Evolutionary conservation across 345 rosid genomes (phyloP).

Genomic region (Eucalyptus sp.): DNA sequence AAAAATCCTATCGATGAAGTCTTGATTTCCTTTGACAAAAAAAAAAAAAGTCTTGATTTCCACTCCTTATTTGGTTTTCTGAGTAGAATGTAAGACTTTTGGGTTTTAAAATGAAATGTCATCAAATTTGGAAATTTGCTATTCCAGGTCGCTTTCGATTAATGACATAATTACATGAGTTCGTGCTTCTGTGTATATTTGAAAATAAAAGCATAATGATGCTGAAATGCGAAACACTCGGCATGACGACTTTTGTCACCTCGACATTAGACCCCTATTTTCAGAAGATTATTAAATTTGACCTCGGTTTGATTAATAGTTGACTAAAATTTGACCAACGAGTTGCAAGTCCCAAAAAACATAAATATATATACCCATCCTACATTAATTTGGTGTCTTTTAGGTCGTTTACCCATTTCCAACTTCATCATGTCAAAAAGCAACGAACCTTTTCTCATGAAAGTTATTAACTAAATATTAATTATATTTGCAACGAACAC

Average conservation of each 20-base stretch:
- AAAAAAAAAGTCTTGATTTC: too few relatives aligned
- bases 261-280: neutral
- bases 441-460: neutral
- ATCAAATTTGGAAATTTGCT: too few relatives aligned
- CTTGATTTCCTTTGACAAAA: too few relatives aligned
- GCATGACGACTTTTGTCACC: neutral
- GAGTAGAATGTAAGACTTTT: too few relatives aligned
- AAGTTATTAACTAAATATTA: neutral
- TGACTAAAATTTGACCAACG: neutral
- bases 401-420: neutral
- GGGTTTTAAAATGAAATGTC: too few relatives aligned
- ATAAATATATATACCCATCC: neutral
- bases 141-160: too few relatives aligned
- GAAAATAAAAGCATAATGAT: neutral
- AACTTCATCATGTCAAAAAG: neutral
- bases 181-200: neutral
- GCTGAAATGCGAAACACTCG: neutral
- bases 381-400: neutral
- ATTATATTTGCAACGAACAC: neutral
- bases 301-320: neutral
- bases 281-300: neutral
- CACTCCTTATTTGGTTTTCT: too few relatives aligned
- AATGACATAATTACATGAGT: neutral
- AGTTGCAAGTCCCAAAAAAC: neutral
- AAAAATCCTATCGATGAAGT: too few relatives aligned